Base-by-base conservation (phyloP, 805 yeast genomes). In the Monosporozyma unispora region DNA sequence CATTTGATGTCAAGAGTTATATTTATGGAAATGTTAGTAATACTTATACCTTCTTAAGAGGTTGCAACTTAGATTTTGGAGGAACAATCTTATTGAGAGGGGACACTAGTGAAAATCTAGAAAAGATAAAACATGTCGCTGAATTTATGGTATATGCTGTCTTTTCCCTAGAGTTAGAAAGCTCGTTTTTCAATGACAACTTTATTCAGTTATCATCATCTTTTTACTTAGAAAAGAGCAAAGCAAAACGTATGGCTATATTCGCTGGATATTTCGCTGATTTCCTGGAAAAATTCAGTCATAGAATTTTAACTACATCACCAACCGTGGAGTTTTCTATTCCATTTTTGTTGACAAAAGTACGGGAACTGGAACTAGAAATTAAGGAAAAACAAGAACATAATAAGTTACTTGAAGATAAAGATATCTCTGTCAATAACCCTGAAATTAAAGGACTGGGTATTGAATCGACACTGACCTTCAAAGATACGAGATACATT, bases 1-100 rank as follows among this genome's bases (percentile, higher is more conserved):
- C 67, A 6, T 84, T 93, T 61, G 87, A 84, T 53, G 86, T 87
- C 10, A 78, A 79, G 54, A 77, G 84, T 3, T 91, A 71, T 61
- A 70, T 80, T 2, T 77, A 72, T 60, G 75, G 78, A 4, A 74
- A 79, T 50, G 51, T 71, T 1, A 71, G 80, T 14, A 85, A 88
- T 60, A 80, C 95, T 0, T 87, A 83, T 59, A 74, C 88, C n/a
- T 85, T 79, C 55, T 76, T 93, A 49, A 77, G 82, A 1, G 98
- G 96, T 0, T 81, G 90, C 54, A 81, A 82, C 35, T 72, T 75
- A 9, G 78, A 77, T 39, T 66, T 82, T 0, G 99, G 99, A 0
- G 82, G 90, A 37, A 89, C 98, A 0, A 77, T 91, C n/a, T 71
- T 87, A 12, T 64, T 93, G n/a, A 71, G 98, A 48, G 99, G 98